phyloP scores from a whole-genome alignment of 805 yeast species.

The Lipomyces anomalus region DNA sequence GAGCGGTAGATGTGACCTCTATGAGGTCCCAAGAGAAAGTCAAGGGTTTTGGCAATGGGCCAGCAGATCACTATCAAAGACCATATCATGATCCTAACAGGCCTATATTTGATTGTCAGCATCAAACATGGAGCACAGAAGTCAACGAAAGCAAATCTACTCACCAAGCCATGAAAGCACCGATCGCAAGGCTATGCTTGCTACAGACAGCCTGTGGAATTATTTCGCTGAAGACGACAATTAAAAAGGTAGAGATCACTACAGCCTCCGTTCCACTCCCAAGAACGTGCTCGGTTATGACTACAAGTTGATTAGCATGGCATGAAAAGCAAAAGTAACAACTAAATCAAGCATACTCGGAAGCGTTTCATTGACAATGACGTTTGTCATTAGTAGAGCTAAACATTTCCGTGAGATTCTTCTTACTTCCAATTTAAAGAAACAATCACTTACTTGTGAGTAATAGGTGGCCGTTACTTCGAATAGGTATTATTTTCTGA shows the following conservation, averaged over 20 bases:
- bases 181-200: conserved; percentile 5
- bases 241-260: conserved; percentile 4
- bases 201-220: conserved; percentile 8
- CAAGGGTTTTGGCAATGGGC: conserved; percentile 3
- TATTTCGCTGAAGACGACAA: conserved; percentile 5
- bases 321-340: neutral
- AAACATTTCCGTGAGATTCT: too few relatives aligned
- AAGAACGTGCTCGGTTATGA: conserved; percentile 1
- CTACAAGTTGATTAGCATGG: neutral
- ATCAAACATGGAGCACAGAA: neutral
- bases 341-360: neutral
- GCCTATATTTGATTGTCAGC: neutral
- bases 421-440: neutral
- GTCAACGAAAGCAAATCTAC: neutral
- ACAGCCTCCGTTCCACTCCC: conserved; percentile 2
- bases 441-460: neutral
- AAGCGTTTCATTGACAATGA: neutral
- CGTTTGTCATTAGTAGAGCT: neutral
- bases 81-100: conserved; percentile 5
- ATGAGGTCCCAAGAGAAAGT: conserved; percentile 3
- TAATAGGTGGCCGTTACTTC: neutral
- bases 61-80: neutral
- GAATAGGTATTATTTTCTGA: conserved; percentile 1
- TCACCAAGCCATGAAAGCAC: conserved; percentile 7
- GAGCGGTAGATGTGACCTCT: conserved; percentile 1